Evolutionary conservation across 116 monocot species (phyloP).

Genomic region (Iris pallida): DNA sequence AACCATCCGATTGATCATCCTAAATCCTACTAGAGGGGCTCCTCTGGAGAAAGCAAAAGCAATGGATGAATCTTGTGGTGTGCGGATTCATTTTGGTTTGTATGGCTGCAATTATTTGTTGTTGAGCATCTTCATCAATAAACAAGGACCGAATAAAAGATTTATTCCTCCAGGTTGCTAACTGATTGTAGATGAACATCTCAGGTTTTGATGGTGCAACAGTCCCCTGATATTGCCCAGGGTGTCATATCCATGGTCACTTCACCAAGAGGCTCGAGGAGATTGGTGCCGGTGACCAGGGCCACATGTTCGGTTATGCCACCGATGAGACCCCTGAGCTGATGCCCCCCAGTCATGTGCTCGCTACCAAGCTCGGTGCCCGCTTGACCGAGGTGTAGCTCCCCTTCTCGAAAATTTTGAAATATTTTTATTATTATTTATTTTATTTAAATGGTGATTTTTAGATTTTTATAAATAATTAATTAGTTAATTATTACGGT

Average conservation of each 20-base stretch:
- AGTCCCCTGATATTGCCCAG: conserved; percentile 79
- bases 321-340: conserved; percentile 81
- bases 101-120: conserved; percentile 81
- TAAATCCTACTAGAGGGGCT: conserved; percentile 59
- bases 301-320: conserved; percentile 88
- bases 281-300: conserved; percentile 83
- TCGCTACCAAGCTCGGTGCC: conserved; percentile 83
- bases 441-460: too few species aligned
- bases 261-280: conserved; percentile 91
- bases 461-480: too few species aligned
- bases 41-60: conserved; percentile 69
- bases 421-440: too few species aligned
- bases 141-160: conserved; percentile 40
- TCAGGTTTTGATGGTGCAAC: conserved; percentile 66
- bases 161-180: conserved; percentile 57
- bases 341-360: conserved; percentile 89
- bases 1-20: conserved; percentile 7
- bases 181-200: conserved; percentile 31
- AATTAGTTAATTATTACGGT: too few species aligned
- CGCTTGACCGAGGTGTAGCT: conserved; percentile 77
- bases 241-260: conserved; percentile 76
- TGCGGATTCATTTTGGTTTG: conserved; percentile 81
- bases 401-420: too few species aligned
- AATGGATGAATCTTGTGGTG: conserved; percentile 80
- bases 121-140: conserved; percentile 48